Evolutionary conservation across 2,329 filamentous ascomycete genomes (phyloP), one percentile per base, ranked within the genome.

Genomic region (Pseudogymnoascus sp.): DNA sequence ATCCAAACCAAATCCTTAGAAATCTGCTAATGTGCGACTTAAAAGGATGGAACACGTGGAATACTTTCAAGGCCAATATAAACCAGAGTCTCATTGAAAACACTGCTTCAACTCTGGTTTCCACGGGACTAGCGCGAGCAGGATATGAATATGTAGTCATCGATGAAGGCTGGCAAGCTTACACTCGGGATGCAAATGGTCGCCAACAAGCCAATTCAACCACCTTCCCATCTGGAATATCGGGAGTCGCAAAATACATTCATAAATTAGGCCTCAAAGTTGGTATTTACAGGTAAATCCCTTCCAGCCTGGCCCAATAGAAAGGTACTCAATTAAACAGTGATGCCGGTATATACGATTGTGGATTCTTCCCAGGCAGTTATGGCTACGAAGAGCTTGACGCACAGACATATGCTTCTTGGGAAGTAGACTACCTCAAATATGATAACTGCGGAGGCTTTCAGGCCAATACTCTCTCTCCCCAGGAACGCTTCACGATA

Each of bases 81-180:
- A 68, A 65, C 41, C 41, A 67, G 35, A 66, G 23, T 39, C 19
- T 69, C 5, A 64, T 70, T n/a, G 35, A 65, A 55, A 62, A 61
- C 25, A 68, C 65, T 9, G 63, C 65, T 19, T 36, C 59, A 28
- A 45, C 63, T 5, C 25, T 67, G 33, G 52, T 66, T 9, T 61
- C 39, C 11, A 60, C 39, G 16, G 66, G 60, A 33, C 63, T 69
- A 16, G 62, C 55, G 9, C 41, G 63, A 28, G 62, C 60, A 9
- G 64, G 64, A 23, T 65, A 67, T 30, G 60, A 66, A 28, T 66
- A 65, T 58, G 49, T 68, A 3, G 58, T 67, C 49, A 64, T 69
- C 9, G 66, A 68, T 60, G 64, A 67, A n/a, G 69, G 69, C 9
- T 71, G 68, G 69, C 64, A 65, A 52, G 65, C 60, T 25, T 62